Base-by-base conservation (phyloP, 2,329 filamentous ascomycete genomes). In the Lomentospora prolificans region DNA sequence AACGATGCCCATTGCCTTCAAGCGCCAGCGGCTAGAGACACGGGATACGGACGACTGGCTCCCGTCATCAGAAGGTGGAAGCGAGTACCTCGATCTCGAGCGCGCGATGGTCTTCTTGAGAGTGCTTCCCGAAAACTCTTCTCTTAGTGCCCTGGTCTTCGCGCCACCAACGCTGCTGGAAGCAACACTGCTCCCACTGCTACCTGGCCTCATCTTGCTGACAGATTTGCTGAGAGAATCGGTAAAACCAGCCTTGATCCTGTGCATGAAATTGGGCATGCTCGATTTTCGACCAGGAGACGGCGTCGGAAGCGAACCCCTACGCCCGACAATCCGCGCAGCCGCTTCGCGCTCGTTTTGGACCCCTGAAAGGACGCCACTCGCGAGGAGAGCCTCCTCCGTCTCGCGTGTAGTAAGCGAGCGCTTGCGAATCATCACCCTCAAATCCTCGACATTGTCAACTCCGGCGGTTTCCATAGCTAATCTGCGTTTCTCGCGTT, bases 1-100 rank as follows among this genome's bases (percentile, higher is more conserved):
- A 2, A 79, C 75, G 17, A 81, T 70, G 8, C 73, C 75, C 73
- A 76, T 75, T 44, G 74, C 73, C 53, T 75, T 76, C 57, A 77
- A 66, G 4, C 69, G 66, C 75, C 75, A 77, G 39, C 71, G 67
- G 54, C 73, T 71, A 5, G 73, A 75, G 5, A 69, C 70, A 53
- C 65, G 71, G 61, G 70, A 73, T 3, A 63, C 55, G 8, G 66
- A 63, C 36, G 61, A 62, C 3, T 61, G 56, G 5, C 58, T 61
- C 8, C 48, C 39, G n/a, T 48, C 41, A 12, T 46, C 41, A 17
- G 53, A 55, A 10, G 53, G 44, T 36, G 53, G 46, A 17, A 50
- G 31, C 4, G 25, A 31, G 10, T 46, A 51, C 22, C 48, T 51
- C 10, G 54, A 51, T 5, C 27, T 28, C 46, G 54, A 56, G 36